Evolutionary conservation across 495 filamentous ascomycete species (phyloP).

Genomic region (Trichocladium antarcticum): DNA sequence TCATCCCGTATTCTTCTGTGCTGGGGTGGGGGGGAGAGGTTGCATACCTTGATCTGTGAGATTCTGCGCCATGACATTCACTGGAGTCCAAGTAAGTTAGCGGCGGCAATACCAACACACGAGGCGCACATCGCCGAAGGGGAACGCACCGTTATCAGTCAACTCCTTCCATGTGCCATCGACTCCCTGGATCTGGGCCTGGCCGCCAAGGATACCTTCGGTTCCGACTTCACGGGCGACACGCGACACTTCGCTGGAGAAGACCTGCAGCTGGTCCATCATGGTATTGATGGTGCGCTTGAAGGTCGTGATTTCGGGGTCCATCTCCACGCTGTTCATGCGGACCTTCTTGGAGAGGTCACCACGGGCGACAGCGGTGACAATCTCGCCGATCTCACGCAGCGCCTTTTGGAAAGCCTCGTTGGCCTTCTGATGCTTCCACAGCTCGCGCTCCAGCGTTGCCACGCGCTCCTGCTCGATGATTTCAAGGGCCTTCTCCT

Average conservation of each 20-base stretch:
- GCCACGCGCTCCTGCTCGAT: constrained; percentile 45
- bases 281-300: constrained; percentile 97
- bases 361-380: constrained; percentile 88
- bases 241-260: constrained; percentile 92
- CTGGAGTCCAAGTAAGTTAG: constrained; percentile 35
- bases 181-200: constrained; percentile 87
- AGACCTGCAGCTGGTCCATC: constrained; percentile 97
- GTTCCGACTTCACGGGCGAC: constrained; percentile 96
- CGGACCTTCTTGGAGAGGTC: constrained; percentile 97
- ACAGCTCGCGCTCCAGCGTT: constrained; percentile 74
- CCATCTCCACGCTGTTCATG: constrained; percentile 93
- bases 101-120: neutral
- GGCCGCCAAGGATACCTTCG: constrained; percentile 91
- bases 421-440: constrained; percentile 95
- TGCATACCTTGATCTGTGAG: constrained; percentile 46
- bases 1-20: too few relatives aligned
- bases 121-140: neutral
- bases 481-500: constrained; percentile 49
- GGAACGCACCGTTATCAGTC: constrained; percentile 69
- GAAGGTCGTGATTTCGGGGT: constrained; percentile 98
- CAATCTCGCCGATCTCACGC: constrained; percentile 92
- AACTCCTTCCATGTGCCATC: constrained; percentile 98
- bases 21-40: too few relatives aligned
- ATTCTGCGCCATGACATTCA: constrained; percentile 92
- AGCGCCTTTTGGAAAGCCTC: constrained; percentile 96